phyloP scores from a whole-genome alignment of 164 flowering plant genomes.

The Magnolia changhungtana region DNA sequence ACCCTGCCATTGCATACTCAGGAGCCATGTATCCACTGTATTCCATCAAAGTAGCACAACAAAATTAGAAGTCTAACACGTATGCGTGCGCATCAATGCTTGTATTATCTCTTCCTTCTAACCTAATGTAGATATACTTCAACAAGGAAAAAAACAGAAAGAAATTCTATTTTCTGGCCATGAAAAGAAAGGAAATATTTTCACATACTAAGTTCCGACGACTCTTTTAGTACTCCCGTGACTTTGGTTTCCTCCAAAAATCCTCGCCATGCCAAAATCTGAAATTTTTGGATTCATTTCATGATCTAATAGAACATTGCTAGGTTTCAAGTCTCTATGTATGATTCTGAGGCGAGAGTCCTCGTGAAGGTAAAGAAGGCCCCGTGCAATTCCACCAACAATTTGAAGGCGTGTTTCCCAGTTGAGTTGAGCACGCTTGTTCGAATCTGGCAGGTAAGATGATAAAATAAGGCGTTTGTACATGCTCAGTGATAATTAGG shows the following conservation, averaged over 20 bases:
- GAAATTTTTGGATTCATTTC: slow-evolving; percentile 31
- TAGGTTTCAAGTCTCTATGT: slow-evolving; percentile 31
- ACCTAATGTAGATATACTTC: too few species aligned
- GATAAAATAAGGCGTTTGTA: too few species aligned
- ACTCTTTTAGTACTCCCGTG: slow-evolving; percentile 1
- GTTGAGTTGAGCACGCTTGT: neutral
- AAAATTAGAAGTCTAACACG: too few species aligned
- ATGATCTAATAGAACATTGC: slow-evolving; percentile 29
- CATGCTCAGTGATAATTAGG: too few species aligned
- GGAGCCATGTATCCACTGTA: too few species aligned
- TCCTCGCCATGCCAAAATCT: slow-evolving; percentile 34
- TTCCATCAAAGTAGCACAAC: too few species aligned
- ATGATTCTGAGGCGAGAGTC: slow-evolving; percentile 22
- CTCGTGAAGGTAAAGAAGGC: slow-evolving; percentile 26
- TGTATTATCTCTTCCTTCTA: too few species aligned
- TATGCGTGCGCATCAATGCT: too few species aligned
- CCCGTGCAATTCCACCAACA: slow-evolving; percentile 7
- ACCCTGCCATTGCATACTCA: too few species aligned
- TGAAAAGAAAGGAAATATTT: neutral
- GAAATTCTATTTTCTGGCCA: too few species aligned
- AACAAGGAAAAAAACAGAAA: too few species aligned
- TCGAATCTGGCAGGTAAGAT: neutral
- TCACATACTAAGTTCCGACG: too few species aligned
- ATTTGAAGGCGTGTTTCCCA: slow-evolving; percentile 7
- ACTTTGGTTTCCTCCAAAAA: slow-evolving; percentile 13